Percentiles rank a stretch among this genome's conserved stretches.
These are phyloP conservation scores for Penicillium psychrofluorescens DNA, from an alignment of 495 filamentous ascomycete species.

Conservation along the genomic window DNA sequence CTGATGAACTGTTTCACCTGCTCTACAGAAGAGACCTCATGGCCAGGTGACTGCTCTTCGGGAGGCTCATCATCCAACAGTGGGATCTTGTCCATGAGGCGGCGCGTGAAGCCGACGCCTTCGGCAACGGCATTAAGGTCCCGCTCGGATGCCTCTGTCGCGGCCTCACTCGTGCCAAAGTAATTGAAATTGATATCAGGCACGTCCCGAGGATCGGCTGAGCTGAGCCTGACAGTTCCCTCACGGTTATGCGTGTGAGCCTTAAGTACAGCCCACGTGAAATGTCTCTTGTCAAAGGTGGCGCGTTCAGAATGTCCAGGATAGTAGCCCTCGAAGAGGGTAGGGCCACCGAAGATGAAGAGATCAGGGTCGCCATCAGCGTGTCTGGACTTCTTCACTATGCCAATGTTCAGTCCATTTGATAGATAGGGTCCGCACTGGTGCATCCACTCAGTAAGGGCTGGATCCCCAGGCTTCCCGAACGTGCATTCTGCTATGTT, in stretches of 20 bases:
- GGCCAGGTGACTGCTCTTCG: slow-evolving; percentile 40
- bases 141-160: slow-evolving; percentile 21
- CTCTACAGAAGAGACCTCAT: slow-evolving; percentile 26
- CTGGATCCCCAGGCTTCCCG: slow-evolving; percentile 27
- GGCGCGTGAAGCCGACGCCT: slow-evolving; percentile 35
- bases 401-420: slow-evolving; percentile 33
- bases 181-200: slow-evolving; percentile 52
- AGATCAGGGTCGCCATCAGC: slow-evolving; percentile 33
- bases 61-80: slow-evolving; percentile 6
- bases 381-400: slow-evolving; percentile 31
- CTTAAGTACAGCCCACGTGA: slow-evolving; percentile 44
- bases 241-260: slow-evolving; percentile 43
- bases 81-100: slow-evolving; percentile 7
- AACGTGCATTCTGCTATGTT: slow-evolving; percentile 38
- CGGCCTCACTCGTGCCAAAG: slow-evolving; percentile 31
- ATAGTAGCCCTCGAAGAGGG: slow-evolving; percentile 35
- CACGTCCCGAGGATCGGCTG: slow-evolving; percentile 44
- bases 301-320: slow-evolving; percentile 16
- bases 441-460: slow-evolving; percentile 35
- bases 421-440: slow-evolving; percentile 40
- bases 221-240: slow-evolving; percentile 39
- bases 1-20: slow-evolving; percentile 42
- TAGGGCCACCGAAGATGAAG: slow-evolving; percentile 44
- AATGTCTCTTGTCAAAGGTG: slow-evolving; percentile 15
- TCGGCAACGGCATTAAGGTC: slow-evolving; percentile 44